A percentile compares a stretch with the other conserved stretches of the same genome.
phyloP scores from a whole-genome alignment of 2,329 filamentous ascomycete species.

The Colletotrichum chrysophilum region DNA sequence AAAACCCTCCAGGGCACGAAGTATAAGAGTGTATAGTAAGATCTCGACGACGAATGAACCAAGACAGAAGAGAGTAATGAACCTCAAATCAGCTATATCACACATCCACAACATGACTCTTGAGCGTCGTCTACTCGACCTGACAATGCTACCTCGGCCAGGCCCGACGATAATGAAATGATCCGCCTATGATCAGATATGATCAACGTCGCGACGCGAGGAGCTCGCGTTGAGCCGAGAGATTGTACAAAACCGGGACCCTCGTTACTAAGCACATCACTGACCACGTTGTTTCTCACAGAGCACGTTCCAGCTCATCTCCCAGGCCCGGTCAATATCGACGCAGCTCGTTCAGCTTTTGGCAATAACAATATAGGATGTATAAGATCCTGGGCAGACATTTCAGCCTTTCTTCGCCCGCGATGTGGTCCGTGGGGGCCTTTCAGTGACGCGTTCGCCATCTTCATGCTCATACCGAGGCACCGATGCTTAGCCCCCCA shows the following conservation, averaged over 20 bases:
- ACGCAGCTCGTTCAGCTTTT: not conserved
- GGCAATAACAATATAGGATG: not conserved
- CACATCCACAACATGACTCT: not conserved
- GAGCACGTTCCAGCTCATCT: not conserved
- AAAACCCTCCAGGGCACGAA: not conserved
- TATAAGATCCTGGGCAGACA: not conserved
- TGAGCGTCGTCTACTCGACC: not conserved
- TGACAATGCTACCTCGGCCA: not conserved
- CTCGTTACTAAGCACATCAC: not conserved
- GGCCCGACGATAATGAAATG: not conserved
- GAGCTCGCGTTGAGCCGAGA: not conserved
- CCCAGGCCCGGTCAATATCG: not conserved
- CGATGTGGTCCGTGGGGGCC: not conserved
- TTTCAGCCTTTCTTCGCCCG: not conserved
- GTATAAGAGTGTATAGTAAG: constrained; percentile 18
- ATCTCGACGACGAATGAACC: constrained; percentile 16
- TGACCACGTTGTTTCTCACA: not conserved
- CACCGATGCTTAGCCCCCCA: not conserved
- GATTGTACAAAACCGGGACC: not conserved
- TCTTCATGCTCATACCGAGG: not conserved
- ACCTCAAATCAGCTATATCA: not conserved
- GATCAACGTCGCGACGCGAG: not conserved
- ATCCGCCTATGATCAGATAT: not conserved
- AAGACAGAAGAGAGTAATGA: constrained; percentile 6
- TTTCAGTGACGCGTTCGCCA: not conserved